These are phyloP conservation scores for Corynespora cassiicola DNA, from an alignment of 2,329 filamentous ascomycete genomes.

Conservation along the genomic window DNA sequence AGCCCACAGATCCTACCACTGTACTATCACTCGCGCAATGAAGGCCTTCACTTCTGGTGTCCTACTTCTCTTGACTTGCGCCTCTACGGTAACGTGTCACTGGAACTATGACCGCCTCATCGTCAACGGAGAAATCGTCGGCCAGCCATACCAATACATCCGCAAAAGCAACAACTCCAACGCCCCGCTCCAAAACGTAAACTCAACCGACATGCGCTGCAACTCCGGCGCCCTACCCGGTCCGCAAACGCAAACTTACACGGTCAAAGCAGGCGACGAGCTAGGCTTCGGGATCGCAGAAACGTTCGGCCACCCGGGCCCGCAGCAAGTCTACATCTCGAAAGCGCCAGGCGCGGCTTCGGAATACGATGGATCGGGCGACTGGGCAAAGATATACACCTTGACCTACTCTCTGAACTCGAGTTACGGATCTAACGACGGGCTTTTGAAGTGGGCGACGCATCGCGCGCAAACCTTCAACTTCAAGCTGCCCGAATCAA, in stretches of 20 bases:
- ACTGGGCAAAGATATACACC: slow-evolving; percentile 18
- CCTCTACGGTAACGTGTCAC: slow-evolving; percentile 18
- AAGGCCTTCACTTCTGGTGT: too few relatives aligned
- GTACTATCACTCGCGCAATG: too few relatives aligned
- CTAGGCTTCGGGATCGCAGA: slow-evolving; percentile 50
- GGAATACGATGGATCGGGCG: slow-evolving; percentile 66
- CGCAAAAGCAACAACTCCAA: slow-evolving; percentile 31
- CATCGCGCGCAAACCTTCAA: slow-evolving; percentile 37
- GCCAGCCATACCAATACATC: slow-evolving; percentile 30
- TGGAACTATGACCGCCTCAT: slow-evolving; percentile 37
- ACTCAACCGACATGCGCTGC: slow-evolving; percentile 31
- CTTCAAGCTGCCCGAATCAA: slow-evolving; percentile 43
- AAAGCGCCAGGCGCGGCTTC: slow-evolving; percentile 62
- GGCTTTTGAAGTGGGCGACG: slow-evolving; percentile 20
- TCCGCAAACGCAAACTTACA: slow-evolving; percentile 17
- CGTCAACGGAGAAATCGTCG: slow-evolving; percentile 30
- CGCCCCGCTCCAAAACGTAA: slow-evolving; percentile 28
- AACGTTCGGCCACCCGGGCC: slow-evolving; percentile 45
- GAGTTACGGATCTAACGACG: slow-evolving; percentile 3
- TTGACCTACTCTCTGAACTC: slow-evolving; percentile 13
- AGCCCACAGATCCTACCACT: too few relatives aligned
- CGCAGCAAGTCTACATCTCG: slow-evolving; percentile 60
- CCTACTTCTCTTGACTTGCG: too few relatives aligned
- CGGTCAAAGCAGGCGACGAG: slow-evolving; percentile 46
- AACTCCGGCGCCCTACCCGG: slow-evolving; percentile 20